These are phyloP conservation scores for Pichia sporocuriosa DNA, from an alignment of 805 yeast genomes.

Conservation along the genomic window DNA sequence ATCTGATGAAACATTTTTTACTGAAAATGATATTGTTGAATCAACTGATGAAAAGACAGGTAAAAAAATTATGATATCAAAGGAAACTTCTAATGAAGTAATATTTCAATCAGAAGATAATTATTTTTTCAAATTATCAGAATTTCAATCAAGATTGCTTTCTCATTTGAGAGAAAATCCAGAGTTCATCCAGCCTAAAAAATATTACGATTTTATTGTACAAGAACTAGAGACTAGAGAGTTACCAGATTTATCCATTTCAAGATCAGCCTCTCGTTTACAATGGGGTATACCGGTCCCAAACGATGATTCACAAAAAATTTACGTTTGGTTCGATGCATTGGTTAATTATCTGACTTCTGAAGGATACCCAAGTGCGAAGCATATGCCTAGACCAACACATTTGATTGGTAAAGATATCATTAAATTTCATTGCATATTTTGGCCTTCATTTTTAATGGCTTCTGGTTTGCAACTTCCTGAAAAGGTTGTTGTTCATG, in stretches of 20 bases:
- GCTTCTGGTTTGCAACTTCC: slow-evolving; percentile 77
- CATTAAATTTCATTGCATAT: slow-evolving; percentile 77
- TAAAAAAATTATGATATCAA: slow-evolving; percentile 33
- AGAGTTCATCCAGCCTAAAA: slow-evolving; percentile 58
- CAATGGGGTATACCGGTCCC: slow-evolving; percentile 93
- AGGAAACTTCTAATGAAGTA: slow-evolving; percentile 75
- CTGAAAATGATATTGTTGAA: slow-evolving; percentile 65
- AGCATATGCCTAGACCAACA: slow-evolving; percentile 29
- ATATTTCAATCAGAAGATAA: slow-evolving; percentile 71
- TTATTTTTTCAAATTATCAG: slow-evolving; percentile 73
- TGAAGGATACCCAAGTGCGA: slow-evolving; percentile 43
- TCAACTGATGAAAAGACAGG: slow-evolving; percentile 29
- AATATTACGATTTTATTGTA: slow-evolving; percentile 48
- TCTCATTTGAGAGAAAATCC: slow-evolving; percentile 42
- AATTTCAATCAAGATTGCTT: slow-evolving; percentile 51
- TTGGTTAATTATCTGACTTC: slow-evolving; percentile 77
- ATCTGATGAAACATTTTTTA: slow-evolving; percentile 90
- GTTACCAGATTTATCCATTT: slow-evolving; percentile 71
- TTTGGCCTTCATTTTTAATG: slow-evolving; percentile 89
- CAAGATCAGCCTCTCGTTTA: slow-evolving; percentile 72
- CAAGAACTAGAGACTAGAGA: slow-evolving; percentile 44
- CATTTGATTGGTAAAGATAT: slow-evolving; percentile 94
- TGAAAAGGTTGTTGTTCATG: slow-evolving; percentile 72
- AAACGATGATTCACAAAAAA: slow-evolving; percentile 62
- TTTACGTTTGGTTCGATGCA: slow-evolving; percentile 98